A percentile compares a stretch with the other conserved stretches of the same genome.
Conservation (phyloP, 805 yeast genomes). For the Starmerella powellii region DNA sequence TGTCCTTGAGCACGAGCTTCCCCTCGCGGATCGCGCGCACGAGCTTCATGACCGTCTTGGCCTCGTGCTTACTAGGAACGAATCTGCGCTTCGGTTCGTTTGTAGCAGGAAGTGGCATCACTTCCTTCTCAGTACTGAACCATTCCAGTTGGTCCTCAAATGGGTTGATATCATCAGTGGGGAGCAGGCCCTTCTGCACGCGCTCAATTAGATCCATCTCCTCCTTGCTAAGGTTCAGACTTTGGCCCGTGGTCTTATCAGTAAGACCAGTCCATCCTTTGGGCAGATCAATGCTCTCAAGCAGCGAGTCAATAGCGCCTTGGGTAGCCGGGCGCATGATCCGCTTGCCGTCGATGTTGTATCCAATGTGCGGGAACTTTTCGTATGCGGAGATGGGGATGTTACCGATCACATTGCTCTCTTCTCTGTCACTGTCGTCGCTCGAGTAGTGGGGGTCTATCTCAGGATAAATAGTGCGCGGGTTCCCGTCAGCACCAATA, state of each 20-base stretch:
- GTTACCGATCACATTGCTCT: conserved; percentile 82
- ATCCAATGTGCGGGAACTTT: conserved; percentile 94
- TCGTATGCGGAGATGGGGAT: conserved; percentile 89
- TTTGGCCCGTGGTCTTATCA: conserved; percentile 77
- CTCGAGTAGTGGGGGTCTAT: conserved; percentile 90
- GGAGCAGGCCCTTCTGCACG: conserved; percentile 72
- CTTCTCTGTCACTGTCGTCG: conserved; percentile 79
- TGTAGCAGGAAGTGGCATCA: conserved; percentile 82
- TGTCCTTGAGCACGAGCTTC: conserved; percentile 67
- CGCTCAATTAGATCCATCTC: conserved; percentile 81
- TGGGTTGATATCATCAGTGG: conserved; percentile 70
- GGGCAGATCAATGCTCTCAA: conserved; percentile 86
- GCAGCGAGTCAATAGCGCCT: conserved; percentile 77
- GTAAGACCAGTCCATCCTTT: conserved; percentile 98
- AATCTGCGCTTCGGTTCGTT: conserved; percentile 98
- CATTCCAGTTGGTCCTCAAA: conserved; percentile 92
- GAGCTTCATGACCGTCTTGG: conserved; percentile 89
- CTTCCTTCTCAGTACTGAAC: conserved; percentile 68
- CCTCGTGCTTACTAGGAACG: conserved; percentile 93
- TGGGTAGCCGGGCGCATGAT: conserved; percentile 99
- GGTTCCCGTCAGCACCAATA: conserved; percentile 54
- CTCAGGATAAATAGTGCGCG: conserved; percentile 72
- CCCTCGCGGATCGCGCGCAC: conserved; percentile 96
- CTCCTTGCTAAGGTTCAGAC: conserved; percentile 70
- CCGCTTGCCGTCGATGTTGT: conserved; percentile 92